A percentile compares a stretch with the other conserved stretches of the same genome.
Conservation (phyloP, 176 grass and related monocot genomes). For the Guadua angustifolia region DNA sequence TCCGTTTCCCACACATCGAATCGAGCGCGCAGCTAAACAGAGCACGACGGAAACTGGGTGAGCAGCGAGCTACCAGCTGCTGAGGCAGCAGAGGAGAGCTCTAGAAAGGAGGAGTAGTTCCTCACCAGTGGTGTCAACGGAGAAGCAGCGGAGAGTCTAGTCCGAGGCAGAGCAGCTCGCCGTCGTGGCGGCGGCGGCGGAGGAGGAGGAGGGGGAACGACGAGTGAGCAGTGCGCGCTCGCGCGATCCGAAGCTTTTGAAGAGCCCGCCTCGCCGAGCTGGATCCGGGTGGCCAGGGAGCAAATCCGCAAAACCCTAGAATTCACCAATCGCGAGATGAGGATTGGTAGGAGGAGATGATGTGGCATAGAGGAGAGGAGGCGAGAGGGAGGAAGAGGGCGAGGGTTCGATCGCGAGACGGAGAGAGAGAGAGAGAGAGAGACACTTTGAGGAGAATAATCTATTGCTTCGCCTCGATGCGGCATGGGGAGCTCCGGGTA, state of each 20-base stretch:
- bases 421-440: not conserved
- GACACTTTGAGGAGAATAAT: slow-evolving; percentile 56
- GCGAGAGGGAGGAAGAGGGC: slow-evolving; percentile 5
- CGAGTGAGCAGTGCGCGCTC: not conserved
- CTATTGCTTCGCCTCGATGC: slow-evolving; percentile 58
- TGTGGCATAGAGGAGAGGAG: not conserved
- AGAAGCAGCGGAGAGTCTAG: slow-evolving; percentile 18
- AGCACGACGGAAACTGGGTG: slow-evolving; percentile 4
- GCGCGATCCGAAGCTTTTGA: slow-evolving; percentile 46
- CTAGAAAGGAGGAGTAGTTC: not conserved
- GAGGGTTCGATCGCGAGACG: slow-evolving; percentile 65
- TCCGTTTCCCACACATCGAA: slow-evolving; percentile 23
- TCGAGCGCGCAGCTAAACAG: slow-evolving; percentile 21
- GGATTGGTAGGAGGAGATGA: slow-evolving; percentile 35
- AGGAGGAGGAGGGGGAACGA: not conserved
- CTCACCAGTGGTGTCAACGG: slow-evolving; percentile 41
- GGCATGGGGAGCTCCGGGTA: slow-evolving; percentile 52
- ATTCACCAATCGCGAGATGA: slow-evolving; percentile 57
- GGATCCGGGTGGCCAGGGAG: slow-evolving; percentile 34
- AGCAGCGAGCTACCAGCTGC: not conserved
- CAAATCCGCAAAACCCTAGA: slow-evolving; percentile 48
- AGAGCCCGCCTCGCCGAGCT: slow-evolving; percentile 4
- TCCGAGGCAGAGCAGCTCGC: slow-evolving; percentile 17
- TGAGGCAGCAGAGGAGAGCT: not conserved
- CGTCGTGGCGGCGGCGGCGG: slow-evolving; percentile 22